Base-by-base conservation (phyloP, 805 yeast genomes). In the Nakazawaea ishiwadae region DNA sequence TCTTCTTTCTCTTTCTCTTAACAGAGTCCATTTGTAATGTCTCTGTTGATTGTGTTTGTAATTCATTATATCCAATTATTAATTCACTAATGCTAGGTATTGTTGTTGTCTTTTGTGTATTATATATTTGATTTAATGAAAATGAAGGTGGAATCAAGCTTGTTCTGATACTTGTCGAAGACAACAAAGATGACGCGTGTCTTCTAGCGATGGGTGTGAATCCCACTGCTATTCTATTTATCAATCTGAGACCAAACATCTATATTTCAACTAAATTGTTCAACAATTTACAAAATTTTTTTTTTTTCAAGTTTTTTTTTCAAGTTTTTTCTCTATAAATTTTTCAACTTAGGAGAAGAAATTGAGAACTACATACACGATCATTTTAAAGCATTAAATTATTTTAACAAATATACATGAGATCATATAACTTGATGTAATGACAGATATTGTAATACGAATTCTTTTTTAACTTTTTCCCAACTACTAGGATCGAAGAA, bases 401-500 rank as follows among this genome's bases (percentile, higher is more conserved):
- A n/a, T n/a, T n/a, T n/a, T n/a, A n/a, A n/a, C n/a, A n/a, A n/a
- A n/a, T n/a, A n/a, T n/a, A n/a, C n/a, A n/a, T n/a, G n/a, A n/a
- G n/a, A n/a, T n/a, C 27, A 39, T 12, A 39, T 21, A 19, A 34
- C 39, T 20, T 57, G 58, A 51, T 76, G 76, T 50, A 73, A 76
- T 10, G 44, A 40, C 35, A 35, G 39, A 35, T 40, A 40, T 19
- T 40, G 44, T 53, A 77, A 66, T 18, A 75, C 75, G 58, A 77
- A 73, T 53, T 75, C 79, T 60, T 76, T 76, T 46, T 85, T 88
- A 49, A 91, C 89, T 62, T 86, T 87, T 54, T 88, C 96, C 99
- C 99, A 93, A 47, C 85, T 79, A 51, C 82, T 86, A 4, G 98
- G 97, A 56, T 93, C 98, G 59, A 93, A 93, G 60, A 93, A 91